Evolutionary conservation across 495 filamentous ascomycete species (phyloP).

Genomic region (Talaromyces thailandensis): DNA sequence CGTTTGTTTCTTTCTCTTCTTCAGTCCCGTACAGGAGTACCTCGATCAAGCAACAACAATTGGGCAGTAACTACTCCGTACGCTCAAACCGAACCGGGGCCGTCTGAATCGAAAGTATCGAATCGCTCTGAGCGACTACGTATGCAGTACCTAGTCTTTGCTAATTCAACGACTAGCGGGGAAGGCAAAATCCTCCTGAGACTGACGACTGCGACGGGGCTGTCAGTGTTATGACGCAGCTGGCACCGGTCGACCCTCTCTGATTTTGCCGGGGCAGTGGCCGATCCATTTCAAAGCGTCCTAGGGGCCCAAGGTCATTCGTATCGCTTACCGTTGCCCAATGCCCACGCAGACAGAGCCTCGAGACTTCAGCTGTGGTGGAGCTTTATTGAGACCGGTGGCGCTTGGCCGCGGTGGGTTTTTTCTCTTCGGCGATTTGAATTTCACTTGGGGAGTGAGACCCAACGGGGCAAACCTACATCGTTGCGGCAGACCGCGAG

Average conservation of each 20-base stretch:
- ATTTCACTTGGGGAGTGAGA: neutral
- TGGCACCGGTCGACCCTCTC: neutral
- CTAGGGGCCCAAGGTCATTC: neutral
- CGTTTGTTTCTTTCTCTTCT: neutral
- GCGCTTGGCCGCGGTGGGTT: neutral
- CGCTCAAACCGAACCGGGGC: neutral
- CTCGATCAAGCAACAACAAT: neutral
- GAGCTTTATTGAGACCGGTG: neutral
- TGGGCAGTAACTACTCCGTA: neutral
- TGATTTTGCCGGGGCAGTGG: neutral
- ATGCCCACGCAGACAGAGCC: neutral
- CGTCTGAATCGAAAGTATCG: neutral
- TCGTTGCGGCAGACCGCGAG: neutral
- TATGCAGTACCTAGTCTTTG: neutral
- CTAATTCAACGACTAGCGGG: neutral
- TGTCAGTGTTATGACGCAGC: neutral
- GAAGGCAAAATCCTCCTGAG: neutral
- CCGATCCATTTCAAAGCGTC: neutral
- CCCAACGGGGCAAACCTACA: neutral
- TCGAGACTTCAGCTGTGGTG: neutral
- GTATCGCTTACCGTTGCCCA: neutral
- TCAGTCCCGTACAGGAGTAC: neutral
- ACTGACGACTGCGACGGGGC: neutral
- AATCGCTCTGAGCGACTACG: neutral
- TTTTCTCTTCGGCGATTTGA: neutral